Conservation (phyloP, 768 basidiomycete species). For the Boletus pseudopeckii region DNA sequence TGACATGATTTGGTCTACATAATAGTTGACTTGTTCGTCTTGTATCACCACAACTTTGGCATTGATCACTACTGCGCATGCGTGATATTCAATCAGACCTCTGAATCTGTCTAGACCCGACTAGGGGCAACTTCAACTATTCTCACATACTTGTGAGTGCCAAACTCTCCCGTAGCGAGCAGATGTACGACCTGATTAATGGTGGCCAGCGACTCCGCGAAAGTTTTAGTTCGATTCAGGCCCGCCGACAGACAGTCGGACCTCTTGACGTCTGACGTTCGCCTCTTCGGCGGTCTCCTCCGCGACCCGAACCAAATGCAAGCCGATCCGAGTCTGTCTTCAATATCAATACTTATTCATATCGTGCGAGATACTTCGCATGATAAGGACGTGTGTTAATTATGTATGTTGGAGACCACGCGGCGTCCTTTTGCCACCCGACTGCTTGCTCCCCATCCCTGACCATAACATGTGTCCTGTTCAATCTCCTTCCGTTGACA, state of each 20-base stretch:
- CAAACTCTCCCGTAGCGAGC: background rate
- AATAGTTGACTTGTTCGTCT: constrained; percentile 12
- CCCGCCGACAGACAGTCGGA: background rate
- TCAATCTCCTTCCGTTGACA: background rate
- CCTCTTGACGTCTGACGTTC: no score
- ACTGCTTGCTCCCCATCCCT: background rate
- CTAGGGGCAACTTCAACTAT: background rate
- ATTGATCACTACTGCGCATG: background rate
- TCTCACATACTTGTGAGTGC: background rate
- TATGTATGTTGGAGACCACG: background rate
- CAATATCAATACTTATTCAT: no score
- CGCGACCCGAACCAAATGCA: no score
- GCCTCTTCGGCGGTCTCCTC: no score
- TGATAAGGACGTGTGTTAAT: no score
- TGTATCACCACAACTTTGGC: constrained; percentile 11
- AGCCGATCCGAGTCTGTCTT: no score
- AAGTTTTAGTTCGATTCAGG: background rate
- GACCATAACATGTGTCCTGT: background rate
- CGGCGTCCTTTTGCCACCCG: background rate
- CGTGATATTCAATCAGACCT: background rate
- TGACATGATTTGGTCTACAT: constrained; percentile 4
- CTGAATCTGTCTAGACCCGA: background rate
- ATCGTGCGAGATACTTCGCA: no score
- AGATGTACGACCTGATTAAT: background rate
- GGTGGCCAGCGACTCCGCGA: background rate